A percentile compares a stretch with the other conserved stretches of the same genome.
These are phyloP conservation scores for Brassica juncea DNA, from an alignment of 345 rosid species.

Conservation along the genomic window DNA sequence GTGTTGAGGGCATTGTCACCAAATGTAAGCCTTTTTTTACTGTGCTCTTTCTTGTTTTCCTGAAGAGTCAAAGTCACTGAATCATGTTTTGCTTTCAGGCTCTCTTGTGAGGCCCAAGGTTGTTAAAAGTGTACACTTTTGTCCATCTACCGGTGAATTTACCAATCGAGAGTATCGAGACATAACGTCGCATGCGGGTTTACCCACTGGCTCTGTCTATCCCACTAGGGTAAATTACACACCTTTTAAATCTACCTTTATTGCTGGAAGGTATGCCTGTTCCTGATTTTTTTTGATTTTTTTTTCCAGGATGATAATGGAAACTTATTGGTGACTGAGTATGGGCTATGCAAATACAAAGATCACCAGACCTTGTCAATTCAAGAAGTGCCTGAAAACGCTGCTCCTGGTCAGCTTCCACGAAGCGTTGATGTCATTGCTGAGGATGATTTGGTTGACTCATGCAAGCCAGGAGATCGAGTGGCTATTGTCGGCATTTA, in stretches of 20 bases:
- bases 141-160: constrained; percentile 74
- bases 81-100: constrained; percentile 48
- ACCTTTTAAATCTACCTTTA: neutral
- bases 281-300: constrained; percentile 34
- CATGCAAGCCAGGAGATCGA: constrained; percentile 98
- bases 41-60: neutral
- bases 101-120: constrained; percentile 99
- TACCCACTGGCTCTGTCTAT: constrained; percentile 97
- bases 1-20: constrained; percentile 92
- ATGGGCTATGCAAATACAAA: constrained; percentile 89
- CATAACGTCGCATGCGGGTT: constrained; percentile 78
- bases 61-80: neutral
- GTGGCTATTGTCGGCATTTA: constrained; percentile 88
- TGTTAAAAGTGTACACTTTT: constrained; percentile 93
- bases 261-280: constrained; percentile 12
- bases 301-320: constrained; percentile 82
- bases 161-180: constrained; percentile 89
- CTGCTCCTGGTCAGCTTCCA: constrained; percentile 99
- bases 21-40: constrained; percentile 56
- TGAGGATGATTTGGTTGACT: constrained; percentile 97
- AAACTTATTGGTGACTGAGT: constrained; percentile 90
- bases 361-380: constrained; percentile 97
- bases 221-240: constrained; percentile 89
- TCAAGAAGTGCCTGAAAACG: constrained; percentile 98
- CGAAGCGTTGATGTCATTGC: constrained; percentile 91